Percentiles rank a stretch among this genome's conserved stretches.
Conservation (phyloP, 164 flowering plant genomes). For the Dillenia turbinata region DNA sequence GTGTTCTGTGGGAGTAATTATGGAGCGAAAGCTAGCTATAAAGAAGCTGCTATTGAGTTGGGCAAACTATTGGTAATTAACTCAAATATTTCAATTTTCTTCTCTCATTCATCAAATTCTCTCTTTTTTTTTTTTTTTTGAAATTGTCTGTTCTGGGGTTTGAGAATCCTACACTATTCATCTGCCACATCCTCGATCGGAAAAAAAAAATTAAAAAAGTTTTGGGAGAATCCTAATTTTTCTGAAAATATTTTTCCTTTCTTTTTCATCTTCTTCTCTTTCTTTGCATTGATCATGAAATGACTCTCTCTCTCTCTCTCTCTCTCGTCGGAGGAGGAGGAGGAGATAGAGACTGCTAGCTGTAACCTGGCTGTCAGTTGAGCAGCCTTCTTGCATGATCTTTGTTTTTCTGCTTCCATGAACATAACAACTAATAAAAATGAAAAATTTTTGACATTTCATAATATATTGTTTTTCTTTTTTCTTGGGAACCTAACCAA, state of each 20-base stretch:
- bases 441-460: not conserved
- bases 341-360: conserved; percentile 61
- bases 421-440: not conserved
- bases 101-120: not conserved
- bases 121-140: not conserved
- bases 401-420: conserved; percentile 3
- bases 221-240: not conserved
- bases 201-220: too few relatives aligned
- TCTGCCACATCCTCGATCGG: too few relatives aligned
- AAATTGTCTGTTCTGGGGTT: not conserved
- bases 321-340: not conserved
- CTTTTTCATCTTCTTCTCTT: not conserved
- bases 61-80: conserved; percentile 74
- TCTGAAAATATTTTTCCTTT: not conserved
- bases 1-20: conserved; percentile 91
- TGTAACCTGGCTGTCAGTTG: conserved; percentile 69
- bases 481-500: conserved; percentile 48
- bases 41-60: conserved; percentile 76
- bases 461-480: too few relatives aligned
- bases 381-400: conserved; percentile 93
- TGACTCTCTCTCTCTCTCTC: too few relatives aligned
- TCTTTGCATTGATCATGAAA: not conserved
- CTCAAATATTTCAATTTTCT: not conserved
- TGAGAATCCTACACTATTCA: not conserved
- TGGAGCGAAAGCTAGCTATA: conserved; percentile 75